phyloP scores from a whole-genome alignment of 805 yeast genomes.

The Zygotorulaspora danielsina region DNA sequence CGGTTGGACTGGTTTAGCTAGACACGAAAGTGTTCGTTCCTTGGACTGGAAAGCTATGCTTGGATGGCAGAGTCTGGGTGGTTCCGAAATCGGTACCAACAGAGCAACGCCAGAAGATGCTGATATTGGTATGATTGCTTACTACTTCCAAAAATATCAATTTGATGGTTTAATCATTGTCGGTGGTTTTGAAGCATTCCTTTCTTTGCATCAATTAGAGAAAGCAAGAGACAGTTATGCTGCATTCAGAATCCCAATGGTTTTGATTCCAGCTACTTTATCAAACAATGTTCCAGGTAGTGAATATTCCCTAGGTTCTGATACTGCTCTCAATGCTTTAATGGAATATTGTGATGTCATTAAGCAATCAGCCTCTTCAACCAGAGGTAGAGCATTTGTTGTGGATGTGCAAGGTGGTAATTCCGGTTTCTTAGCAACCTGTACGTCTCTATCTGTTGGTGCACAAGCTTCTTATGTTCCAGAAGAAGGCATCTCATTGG shows the following conservation, averaged over 20 bases:
- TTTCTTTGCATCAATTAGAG: conserved; percentile 64
- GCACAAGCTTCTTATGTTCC: conserved; percentile 75
- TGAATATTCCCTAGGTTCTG: conserved; percentile 71
- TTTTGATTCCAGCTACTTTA: conserved; percentile 72
- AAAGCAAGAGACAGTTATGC: conserved; percentile 59
- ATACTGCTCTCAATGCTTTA: conserved; percentile 68
- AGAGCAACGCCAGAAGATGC: conserved; percentile 61
- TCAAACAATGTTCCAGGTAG: conserved; percentile 82
- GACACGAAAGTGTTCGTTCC: conserved; percentile 56
- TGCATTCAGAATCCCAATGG: conserved; percentile 72
- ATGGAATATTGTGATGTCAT: conserved; percentile 74
- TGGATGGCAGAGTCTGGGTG: conserved; percentile 72
- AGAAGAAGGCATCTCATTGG: conserved; percentile 59
- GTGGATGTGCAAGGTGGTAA: conserved; percentile 86
- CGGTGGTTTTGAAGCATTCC: conserved; percentile 80
- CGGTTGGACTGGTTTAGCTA: conserved; percentile 68
- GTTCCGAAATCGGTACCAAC: conserved; percentile 80
- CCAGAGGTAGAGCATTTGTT: conserved; percentile 73
- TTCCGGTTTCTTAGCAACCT: conserved; percentile 72
- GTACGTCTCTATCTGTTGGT: conserved; percentile 64
- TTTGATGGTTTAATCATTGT: conserved; percentile 69
- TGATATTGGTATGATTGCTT: conserved; percentile 68
- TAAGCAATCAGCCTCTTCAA: conserved; percentile 72
- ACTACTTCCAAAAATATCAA: conserved; percentile 60
- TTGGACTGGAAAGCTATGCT: conserved; percentile 66